Percentiles rank a stretch among this genome's conserved stretches.
phyloP scores from a whole-genome alignment of 768 basidiomycete genomes.

The Asterophora parasitica region DNA sequence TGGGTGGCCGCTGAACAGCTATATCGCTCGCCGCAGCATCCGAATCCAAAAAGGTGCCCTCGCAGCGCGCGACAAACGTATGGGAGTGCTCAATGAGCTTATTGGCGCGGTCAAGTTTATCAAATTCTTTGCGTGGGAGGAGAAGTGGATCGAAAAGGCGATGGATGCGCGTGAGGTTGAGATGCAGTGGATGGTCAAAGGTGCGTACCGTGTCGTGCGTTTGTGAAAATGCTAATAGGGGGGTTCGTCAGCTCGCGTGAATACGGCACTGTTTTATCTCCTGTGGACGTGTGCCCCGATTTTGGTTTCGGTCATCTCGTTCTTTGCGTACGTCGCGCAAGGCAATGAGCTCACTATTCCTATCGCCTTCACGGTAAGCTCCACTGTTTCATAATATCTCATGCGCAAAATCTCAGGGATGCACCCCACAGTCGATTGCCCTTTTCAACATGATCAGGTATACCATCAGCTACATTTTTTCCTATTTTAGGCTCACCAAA shows the following conservation, averaged over 20 bases:
- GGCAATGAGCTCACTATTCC: conserved; percentile 74
- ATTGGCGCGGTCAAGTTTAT: conserved; percentile 74
- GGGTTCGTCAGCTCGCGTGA: conserved; percentile 70
- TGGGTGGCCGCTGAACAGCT: conserved; percentile 70
- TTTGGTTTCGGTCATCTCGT: conserved; percentile 74
- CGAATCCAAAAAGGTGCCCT: conserved; percentile 56
- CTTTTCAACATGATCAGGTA: conserved; percentile 82
- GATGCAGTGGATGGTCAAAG: conserved; percentile 73
- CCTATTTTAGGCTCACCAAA: background rate
- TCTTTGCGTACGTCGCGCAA: conserved; percentile 66
- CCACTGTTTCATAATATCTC: background rate
- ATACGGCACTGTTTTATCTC: conserved; percentile 63
- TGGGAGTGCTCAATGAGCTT: conserved; percentile 74
- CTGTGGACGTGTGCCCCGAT: conserved; percentile 79
- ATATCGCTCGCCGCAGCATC: conserved; percentile 54
- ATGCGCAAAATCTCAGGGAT: background rate
- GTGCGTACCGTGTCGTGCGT: conserved; percentile 25
- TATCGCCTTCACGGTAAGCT: conserved; percentile 75
- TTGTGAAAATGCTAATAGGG: background rate
- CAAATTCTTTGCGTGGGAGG: conserved; percentile 83
- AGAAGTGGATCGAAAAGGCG: conserved; percentile 66
- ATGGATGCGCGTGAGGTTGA: conserved; percentile 64
- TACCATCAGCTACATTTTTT: conserved; percentile 5
- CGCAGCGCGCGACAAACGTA: conserved; percentile 67
- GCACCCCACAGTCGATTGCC: conserved; percentile 53